Evolutionary conservation across 305 asterid genomes (phyloP).

Genomic region (Withania somnifera): DNA sequence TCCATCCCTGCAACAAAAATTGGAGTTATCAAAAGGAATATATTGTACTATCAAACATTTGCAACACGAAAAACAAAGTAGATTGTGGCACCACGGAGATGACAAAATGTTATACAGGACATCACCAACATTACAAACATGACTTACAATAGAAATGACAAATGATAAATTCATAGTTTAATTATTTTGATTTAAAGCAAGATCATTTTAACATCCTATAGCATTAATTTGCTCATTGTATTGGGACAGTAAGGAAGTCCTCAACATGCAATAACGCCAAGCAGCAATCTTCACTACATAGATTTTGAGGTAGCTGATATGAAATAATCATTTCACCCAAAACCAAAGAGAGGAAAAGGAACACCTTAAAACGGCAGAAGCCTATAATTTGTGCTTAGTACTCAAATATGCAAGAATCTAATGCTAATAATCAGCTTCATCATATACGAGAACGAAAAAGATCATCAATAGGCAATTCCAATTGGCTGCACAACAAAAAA

Average conservation of each 20-base stretch:
- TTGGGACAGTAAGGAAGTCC: not conserved
- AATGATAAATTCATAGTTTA: not conserved
- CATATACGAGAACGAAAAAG: not conserved
- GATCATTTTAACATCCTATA: not conserved
- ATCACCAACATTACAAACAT: not conserved
- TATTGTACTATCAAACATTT: not conserved
- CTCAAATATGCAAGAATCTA: not conserved
- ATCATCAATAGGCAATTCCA: not conserved
- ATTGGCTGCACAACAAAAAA: not conserved
- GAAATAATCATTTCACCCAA: not conserved
- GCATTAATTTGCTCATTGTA: not conserved
- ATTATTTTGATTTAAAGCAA: not conserved
- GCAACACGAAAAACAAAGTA: not conserved
- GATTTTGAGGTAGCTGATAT: not conserved
- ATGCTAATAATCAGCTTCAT: not conserved
- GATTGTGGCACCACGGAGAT: not conserved
- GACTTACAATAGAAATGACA: not conserved
- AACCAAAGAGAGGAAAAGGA: not conserved
- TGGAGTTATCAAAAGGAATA: slow-evolving; percentile 16
- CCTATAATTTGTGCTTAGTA: not conserved
- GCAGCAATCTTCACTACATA: not conserved
- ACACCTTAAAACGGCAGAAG: not conserved
- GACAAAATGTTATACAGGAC: not conserved
- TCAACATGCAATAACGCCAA: not conserved
- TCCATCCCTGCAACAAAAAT: slow-evolving; percentile 79